A percentile compares a stretch with the other conserved stretches of the same genome.
These are phyloP conservation scores for Phialophora macrospora DNA, from an alignment of 2,329 filamentous ascomycete species.

Conservation along the genomic window DNA sequence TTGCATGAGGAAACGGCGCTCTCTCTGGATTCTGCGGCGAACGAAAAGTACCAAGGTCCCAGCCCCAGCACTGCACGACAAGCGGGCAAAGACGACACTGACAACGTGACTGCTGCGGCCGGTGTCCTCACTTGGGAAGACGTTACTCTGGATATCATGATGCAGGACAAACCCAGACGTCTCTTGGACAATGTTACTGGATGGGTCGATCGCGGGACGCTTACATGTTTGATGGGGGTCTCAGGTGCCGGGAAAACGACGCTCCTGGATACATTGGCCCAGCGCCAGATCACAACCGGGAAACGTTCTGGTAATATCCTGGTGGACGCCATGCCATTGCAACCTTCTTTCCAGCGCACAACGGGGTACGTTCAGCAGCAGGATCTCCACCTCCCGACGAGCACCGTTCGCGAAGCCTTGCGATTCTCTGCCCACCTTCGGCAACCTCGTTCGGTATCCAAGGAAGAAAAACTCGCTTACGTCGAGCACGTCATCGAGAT, in stretches of 20 bases:
- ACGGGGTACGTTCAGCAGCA: conserved; percentile 72
- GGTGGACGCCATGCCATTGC: conserved; percentile 63
- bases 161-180: conserved; percentile 57
- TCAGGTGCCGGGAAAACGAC: conserved; percentile 67
- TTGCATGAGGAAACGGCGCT: not conserved
- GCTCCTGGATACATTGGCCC: conserved; percentile 61
- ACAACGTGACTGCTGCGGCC: conserved; percentile 35
- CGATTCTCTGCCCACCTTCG: conserved; percentile 83
- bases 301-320: conserved; percentile 69
- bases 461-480: conserved; percentile 77
- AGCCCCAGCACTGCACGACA: conserved; percentile 49
- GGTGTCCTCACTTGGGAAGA: conserved; percentile 58
- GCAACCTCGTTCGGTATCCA: conserved; percentile 73
- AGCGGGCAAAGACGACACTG: conserved; percentile 18
- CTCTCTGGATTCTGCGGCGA: not conserved
- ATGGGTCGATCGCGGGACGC: conserved; percentile 60
- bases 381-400: conserved; percentile 67
- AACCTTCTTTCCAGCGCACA: conserved; percentile 65
- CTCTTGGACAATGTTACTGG: conserved; percentile 60
- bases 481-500: conserved; percentile 87
- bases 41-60: conserved; percentile 40
- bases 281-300: conserved; percentile 68
- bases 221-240: conserved; percentile 65
- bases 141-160: conserved; percentile 60
- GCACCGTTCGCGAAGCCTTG: conserved; percentile 71